These are phyloP conservation scores for Cytospora piceicola DNA, from an alignment of 2,329 filamentous ascomycete genomes.

Conservation along the genomic window DNA sequence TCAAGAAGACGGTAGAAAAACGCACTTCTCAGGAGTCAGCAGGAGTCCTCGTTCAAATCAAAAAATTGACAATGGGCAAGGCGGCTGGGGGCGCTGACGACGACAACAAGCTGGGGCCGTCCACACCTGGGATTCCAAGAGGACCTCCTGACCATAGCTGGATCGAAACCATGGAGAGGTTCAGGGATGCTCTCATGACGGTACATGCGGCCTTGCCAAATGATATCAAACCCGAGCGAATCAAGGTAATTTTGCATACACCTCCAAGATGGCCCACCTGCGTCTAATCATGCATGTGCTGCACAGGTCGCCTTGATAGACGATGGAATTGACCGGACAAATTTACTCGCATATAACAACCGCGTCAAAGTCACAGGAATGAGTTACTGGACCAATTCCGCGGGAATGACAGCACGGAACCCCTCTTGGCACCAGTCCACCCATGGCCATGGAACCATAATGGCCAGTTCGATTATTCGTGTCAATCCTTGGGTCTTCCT, in stretches of 20 bases:
- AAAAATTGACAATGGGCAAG: neutral
- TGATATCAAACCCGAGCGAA: neutral
- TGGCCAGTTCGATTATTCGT: constrained; percentile 9
- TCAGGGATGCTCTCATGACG: constrained; percentile 5
- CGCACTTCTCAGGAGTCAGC: neutral
- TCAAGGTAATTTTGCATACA: constrained; percentile 1
- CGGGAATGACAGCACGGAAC: neutral
- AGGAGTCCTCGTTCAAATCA: neutral
- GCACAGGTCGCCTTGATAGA: constrained; percentile 15
- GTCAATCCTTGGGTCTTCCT: constrained; percentile 13
- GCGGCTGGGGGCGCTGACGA: neutral
- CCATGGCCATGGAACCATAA: constrained; percentile 11
- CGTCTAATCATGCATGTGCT: neutral
- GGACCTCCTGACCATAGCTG: constrained; percentile 7
- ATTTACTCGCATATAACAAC: neutral
- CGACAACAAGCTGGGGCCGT: neutral
- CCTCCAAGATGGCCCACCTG: no score
- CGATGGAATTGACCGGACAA: constrained; percentile 4
- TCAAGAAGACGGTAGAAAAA: neutral
- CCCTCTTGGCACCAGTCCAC: constrained; percentile 18
- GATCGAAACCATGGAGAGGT: constrained; percentile 11
- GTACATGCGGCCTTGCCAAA: neutral
- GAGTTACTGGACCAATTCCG: constrained; percentile 3
- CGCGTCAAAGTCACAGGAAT: constrained; percentile 11
- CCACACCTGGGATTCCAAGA: neutral